Evolutionary conservation across 208 protist species (phyloP).

Genomic region (Trypanosoma boissoni): DNA sequence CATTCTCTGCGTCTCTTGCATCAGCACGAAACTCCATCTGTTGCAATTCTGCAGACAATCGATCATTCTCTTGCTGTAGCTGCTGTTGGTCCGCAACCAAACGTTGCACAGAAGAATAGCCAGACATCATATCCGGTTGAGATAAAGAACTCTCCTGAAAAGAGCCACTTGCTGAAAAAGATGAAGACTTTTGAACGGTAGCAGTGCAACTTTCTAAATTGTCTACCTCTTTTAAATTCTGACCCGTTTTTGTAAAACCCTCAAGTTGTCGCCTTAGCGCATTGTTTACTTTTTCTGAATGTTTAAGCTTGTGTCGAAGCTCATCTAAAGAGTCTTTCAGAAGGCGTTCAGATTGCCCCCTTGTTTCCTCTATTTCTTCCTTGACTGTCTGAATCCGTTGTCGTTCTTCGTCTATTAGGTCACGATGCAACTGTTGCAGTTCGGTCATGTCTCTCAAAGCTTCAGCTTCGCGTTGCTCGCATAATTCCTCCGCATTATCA

Average conservation of each 20-base stretch:
- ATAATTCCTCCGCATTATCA: slow-evolving; percentile 69
- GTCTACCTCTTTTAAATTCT: not conserved
- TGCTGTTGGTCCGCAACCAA: slow-evolving; percentile 21
- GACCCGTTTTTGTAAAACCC: slow-evolving; percentile 1
- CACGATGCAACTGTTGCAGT: slow-evolving; percentile 49
- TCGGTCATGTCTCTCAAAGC: slow-evolving; percentile 77
- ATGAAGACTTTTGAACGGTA: not conserved
- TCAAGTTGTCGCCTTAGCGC: slow-evolving; percentile 42
- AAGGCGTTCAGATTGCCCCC: slow-evolving; percentile 40
- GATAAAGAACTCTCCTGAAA: not conserved
- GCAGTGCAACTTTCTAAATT: slow-evolving; percentile 14
- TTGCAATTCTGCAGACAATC: slow-evolving; percentile 58
- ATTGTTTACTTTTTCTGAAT: slow-evolving; percentile 47
- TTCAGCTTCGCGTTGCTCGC: slow-evolving; percentile 64
- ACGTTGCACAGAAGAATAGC: slow-evolving; percentile 3
- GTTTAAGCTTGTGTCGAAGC: slow-evolving; percentile 34
- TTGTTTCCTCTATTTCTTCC: slow-evolving; percentile 37
- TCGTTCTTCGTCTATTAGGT: slow-evolving; percentile 61
- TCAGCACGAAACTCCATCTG: slow-evolving; percentile 66
- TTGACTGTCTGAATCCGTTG: slow-evolving; percentile 33
- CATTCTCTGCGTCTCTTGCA: slow-evolving; percentile 64
- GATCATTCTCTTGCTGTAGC: slow-evolving; percentile 75
- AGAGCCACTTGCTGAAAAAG: not conserved
- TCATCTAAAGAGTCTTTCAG: slow-evolving; percentile 47
- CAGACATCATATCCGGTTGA: not conserved